phyloP scores from a whole-genome alignment of 139 green algal species.

The Ulvella scutata region DNA sequence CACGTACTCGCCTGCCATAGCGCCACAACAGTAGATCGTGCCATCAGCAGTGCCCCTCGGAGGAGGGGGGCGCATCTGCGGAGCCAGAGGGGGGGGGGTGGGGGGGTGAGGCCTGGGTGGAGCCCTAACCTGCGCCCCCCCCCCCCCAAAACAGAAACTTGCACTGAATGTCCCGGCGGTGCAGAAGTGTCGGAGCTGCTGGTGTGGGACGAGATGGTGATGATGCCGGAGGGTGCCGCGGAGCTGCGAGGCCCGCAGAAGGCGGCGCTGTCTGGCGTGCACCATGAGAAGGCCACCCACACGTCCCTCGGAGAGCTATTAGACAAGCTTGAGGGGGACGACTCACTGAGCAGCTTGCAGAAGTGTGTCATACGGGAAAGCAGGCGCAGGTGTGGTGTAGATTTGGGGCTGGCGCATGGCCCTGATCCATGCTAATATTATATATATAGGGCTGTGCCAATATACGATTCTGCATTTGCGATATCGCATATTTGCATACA shows the following conservation, averaged over 20 bases:
- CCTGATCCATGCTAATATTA: neutral
- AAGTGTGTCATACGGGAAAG: neutral
- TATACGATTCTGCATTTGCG: no score
- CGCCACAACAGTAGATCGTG: no score
- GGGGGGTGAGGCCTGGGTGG: no score
- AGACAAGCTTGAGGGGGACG: neutral
- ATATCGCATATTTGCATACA: neutral
- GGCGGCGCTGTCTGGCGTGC: slow-evolving; percentile 53
- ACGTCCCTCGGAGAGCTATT: slow-evolving; percentile 2
- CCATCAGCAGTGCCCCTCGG: no score
- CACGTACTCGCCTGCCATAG: no score
- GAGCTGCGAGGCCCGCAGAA: slow-evolving; percentile 45
- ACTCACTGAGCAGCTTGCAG: no score
- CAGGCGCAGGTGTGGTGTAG: neutral
- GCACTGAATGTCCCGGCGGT: no score
- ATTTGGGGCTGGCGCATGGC: neutral
- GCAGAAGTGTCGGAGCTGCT: slow-evolving; percentile 53
- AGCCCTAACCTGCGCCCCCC: no score
- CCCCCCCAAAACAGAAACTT: no score
- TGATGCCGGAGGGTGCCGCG: slow-evolving; percentile 48
- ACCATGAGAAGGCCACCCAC: slow-evolving; percentile 45
- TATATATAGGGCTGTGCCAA: no score
- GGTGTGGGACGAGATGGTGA: slow-evolving; percentile 64
- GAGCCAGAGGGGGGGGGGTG: no score
- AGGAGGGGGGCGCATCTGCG: no score